Evolutionary conservation across 208 protist genomes (phyloP).

Genomic region (Leishmania aethiopica): DNA sequence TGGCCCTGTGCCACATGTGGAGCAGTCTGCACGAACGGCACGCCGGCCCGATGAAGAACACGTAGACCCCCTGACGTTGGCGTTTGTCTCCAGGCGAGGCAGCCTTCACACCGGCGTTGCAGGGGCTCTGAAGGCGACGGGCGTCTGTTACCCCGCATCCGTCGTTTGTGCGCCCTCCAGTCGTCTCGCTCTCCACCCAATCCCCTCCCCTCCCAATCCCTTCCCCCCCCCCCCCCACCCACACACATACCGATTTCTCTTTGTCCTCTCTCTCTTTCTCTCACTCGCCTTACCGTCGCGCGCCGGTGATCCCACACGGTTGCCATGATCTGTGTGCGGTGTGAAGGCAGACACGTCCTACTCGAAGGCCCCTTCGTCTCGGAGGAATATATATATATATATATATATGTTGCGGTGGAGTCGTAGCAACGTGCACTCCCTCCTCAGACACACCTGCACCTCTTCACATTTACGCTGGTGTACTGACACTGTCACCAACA

Average conservation of each 20-base stretch:
- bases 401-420: background rate
- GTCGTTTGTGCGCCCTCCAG: background rate
- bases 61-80: background rate
- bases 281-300: background rate
- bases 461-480: background rate
- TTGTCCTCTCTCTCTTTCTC: background rate
- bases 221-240: background rate
- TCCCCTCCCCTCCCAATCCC: background rate
- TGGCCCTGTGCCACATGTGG: background rate
- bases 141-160: background rate
- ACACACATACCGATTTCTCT: background rate
- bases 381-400: background rate
- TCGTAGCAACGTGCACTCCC: background rate
- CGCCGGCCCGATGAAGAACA: background rate
- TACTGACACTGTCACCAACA: background rate
- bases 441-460: background rate
- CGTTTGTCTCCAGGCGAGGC: background rate
- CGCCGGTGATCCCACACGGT: background rate
- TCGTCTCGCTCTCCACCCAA: background rate
- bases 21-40: background rate
- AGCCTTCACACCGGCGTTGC: background rate
- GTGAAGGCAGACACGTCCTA: background rate
- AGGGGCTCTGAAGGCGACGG: background rate
- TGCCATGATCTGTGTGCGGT: background rate
- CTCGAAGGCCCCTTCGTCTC: background rate